Evolutionary conservation across 2,329 filamentous ascomycete species (phyloP).

Genomic region (Mycosphaerella sp.): DNA sequence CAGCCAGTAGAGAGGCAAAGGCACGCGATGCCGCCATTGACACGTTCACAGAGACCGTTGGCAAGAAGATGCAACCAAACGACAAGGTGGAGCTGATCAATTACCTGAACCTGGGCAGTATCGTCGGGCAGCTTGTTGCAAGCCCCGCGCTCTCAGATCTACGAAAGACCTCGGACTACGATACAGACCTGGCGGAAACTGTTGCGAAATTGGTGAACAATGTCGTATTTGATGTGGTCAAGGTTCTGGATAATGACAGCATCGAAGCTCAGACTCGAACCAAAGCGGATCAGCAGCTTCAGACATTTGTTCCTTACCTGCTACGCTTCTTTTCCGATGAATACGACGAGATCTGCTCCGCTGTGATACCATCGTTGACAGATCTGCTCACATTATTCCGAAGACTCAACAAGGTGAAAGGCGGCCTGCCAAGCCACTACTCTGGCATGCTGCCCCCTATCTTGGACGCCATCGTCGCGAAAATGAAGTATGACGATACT

Average conservation of each 20-base stretch:
- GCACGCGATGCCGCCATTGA: slow-evolving; percentile 88
- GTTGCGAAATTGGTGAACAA: slow-evolving; percentile 95
- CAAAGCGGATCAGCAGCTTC: slow-evolving; percentile 74
- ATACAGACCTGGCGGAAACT: slow-evolving; percentile 89
- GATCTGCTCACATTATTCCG: slow-evolving; percentile 88
- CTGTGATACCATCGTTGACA: slow-evolving; percentile 85
- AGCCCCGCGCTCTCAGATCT: slow-evolving; percentile 75
- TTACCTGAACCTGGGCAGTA: slow-evolving; percentile 79
- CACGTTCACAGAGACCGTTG: slow-evolving; percentile 89
- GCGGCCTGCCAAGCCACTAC: slow-evolving; percentile 65
- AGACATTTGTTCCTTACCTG: slow-evolving; percentile 76
- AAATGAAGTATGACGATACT: slow-evolving; percentile 97
- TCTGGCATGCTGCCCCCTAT: slow-evolving; percentile 79
- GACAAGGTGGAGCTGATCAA: slow-evolving; percentile 93
- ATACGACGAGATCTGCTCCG: slow-evolving; percentile 96
- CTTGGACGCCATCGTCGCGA: slow-evolving; percentile 82
- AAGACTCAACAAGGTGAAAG: slow-evolving; percentile 59
- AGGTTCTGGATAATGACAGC: slow-evolving; percentile 66
- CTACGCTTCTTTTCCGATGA: slow-evolving; percentile 95
- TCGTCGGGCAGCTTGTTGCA: slow-evolving; percentile 77
- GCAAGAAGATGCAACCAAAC: slow-evolving; percentile 91
- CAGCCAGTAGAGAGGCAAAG: slow-evolving; percentile 57
- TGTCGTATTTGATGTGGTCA: slow-evolving; percentile 77
- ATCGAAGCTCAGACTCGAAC: slow-evolving; percentile 58
- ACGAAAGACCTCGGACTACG: slow-evolving; percentile 77